phyloP scores from a whole-genome alignment of 768 basidiomycete species.

The Rhizopogon roseolus region DNA sequence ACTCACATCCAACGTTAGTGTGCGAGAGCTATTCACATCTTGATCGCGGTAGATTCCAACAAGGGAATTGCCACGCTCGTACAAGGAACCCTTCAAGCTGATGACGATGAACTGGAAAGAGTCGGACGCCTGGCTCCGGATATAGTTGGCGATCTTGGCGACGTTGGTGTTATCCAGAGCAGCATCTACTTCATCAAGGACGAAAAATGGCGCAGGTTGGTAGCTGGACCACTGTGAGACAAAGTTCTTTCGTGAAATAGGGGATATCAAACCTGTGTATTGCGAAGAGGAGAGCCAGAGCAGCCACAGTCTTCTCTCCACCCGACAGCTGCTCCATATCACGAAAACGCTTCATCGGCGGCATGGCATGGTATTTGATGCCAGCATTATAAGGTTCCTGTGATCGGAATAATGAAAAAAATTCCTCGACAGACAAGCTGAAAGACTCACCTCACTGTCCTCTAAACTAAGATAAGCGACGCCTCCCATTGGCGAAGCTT shows the following conservation, averaged over 20 bases:
- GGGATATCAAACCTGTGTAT: slow-evolving; percentile 74
- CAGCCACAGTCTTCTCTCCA: slow-evolving; percentile 98
- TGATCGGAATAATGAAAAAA: background rate
- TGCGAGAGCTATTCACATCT: slow-evolving; percentile 87
- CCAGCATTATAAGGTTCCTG: slow-evolving; percentile 84
- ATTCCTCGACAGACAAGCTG: slow-evolving; percentile 19
- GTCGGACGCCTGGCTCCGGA: slow-evolving; percentile 77
- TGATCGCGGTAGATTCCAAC: slow-evolving; percentile 96
- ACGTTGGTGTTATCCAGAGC: slow-evolving; percentile 99
- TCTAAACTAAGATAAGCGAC: slow-evolving; percentile 95
- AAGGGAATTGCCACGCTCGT: slow-evolving; percentile 84
- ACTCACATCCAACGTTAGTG: slow-evolving; percentile 85
- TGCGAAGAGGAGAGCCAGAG: slow-evolving; percentile 92
- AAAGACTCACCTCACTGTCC: slow-evolving; percentile 78
- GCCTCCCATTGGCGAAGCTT: slow-evolving; percentile 90
- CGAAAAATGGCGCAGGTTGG: slow-evolving; percentile 96
- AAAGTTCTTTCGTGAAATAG: background rate
- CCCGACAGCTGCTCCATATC: slow-evolving; percentile 99
- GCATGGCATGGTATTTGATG: slow-evolving; percentile 99
- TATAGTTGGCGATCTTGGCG: slow-evolving; percentile 91
- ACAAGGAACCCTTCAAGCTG: slow-evolving; percentile 90
- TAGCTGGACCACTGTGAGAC: slow-evolving; percentile 48
- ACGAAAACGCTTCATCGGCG: slow-evolving; percentile 97
- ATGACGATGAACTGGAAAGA: slow-evolving; percentile 96
- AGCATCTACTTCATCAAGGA: slow-evolving; percentile 97